Base-by-base conservation (phyloP, 2,329 filamentous ascomycete species). In the Didymella keratinophila region DNA sequence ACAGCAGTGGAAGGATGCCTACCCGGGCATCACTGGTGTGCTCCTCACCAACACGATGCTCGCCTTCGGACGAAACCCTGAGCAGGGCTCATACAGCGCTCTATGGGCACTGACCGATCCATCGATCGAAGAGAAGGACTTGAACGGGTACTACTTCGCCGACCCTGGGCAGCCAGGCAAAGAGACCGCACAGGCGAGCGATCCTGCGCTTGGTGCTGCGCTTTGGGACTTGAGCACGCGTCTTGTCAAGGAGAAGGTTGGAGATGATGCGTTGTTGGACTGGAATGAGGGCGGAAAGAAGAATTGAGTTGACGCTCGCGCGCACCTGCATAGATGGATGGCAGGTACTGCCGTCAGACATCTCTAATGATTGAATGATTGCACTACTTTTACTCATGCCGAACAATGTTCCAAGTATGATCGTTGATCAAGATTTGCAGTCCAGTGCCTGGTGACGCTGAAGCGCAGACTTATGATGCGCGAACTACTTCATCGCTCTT, bases 1-100 rank as follows among this genome's bases (percentile, higher is more conserved):
- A 14, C 36, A 80, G 50, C 78, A 81, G 56, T 81, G 78, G 78
- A 80, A 81, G 56, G 77, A 79, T 16, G 78, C 79, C 0, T 81
- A 81, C 43, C 79, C 79, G 0, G 78, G 78, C 0, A 63, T 82
- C 0, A 71, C 74, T 0, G 79, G 80, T 1, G 76, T 75, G 25
- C 60, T 81, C 1, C 57, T 80, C 2, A 72, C 76, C 0, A 76
- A 67, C 56, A 66, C 70, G 0, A 79, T 76, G 73, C 53, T 74
- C 7, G 61, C 74, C 0, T 58, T 75, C 2, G 74, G 79, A 1
- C 72, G 79, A 0, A 73, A 75, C 27, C 65, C 73, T 0, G 74
- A 82, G 57, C 79, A 82, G 42, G 80, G 80, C 0, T 74, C 79
- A 0, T 82, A 78, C 66, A 80, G 78, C 57, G 77, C 78, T 0